phyloP scores from a whole-genome alignment of 495 filamentous ascomycete genomes.

The Bacidia rubella region DNA sequence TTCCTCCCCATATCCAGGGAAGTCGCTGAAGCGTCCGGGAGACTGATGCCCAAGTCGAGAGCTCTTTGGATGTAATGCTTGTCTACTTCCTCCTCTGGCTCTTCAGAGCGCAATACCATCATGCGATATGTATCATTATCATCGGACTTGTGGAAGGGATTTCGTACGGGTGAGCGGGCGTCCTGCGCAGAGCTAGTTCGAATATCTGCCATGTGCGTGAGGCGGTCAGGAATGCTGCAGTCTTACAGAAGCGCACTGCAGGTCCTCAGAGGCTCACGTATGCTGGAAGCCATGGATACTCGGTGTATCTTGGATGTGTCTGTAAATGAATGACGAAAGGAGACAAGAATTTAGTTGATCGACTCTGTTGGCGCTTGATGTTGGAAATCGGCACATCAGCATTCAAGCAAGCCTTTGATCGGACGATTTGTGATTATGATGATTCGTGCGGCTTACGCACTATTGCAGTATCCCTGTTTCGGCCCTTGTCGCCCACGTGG shows the following conservation, averaged over 20 bases:
- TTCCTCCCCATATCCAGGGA: slow-evolving; percentile 15
- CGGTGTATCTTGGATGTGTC: too few species aligned
- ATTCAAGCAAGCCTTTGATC: not conserved
- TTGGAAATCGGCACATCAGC: not conserved
- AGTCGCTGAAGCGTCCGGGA: slow-evolving; percentile 13
- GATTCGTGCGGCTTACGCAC: slow-evolving; percentile 1
- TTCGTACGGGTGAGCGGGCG: not conserved
- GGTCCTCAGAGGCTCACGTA: too few species aligned
- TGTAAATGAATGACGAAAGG: not conserved
- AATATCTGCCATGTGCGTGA: not conserved
- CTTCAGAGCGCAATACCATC: slow-evolving; percentile 15
- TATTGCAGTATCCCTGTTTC: not conserved
- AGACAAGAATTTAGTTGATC: not conserved
- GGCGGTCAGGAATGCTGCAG: not conserved
- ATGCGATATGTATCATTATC: slow-evolving; percentile 17
- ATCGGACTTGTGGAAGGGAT: not conserved
- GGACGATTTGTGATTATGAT: not conserved
- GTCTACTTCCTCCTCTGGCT: slow-evolving; percentile 19
- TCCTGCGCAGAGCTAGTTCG: not conserved
- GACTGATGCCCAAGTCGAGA: slow-evolving; percentile 15
- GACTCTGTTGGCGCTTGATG: not conserved
- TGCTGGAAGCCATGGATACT: too few species aligned
- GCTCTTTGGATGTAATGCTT: slow-evolving; percentile 12
- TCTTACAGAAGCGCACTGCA: too few species aligned
- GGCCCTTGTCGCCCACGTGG: not conserved